Evolutionary conservation across 2,329 filamentous ascomycete genomes (phyloP).

Genomic region (Exophiala calicioides): DNA sequence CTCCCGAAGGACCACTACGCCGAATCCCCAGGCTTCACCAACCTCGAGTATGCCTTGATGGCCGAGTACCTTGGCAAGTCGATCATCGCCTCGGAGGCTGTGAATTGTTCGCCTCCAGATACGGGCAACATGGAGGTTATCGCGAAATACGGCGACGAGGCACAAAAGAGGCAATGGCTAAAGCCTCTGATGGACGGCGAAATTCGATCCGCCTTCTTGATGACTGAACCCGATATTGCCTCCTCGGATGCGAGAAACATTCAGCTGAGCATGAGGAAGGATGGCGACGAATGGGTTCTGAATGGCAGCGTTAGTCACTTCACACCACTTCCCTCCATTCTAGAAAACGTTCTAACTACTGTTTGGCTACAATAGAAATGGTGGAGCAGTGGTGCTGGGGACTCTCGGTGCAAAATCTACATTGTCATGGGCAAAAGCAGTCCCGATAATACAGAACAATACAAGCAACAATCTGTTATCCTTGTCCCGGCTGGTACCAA

Average conservation of each 20-base stretch:
- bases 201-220: slow-evolving; percentile 87
- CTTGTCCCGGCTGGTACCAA: slow-evolving; percentile 78
- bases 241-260: slow-evolving; percentile 94
- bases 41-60: slow-evolving; percentile 97
- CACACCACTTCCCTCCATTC: neutral
- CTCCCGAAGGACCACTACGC: slow-evolving; percentile 91
- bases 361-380: slow-evolving; percentile 74
- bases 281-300: slow-evolving; percentile 85
- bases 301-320: slow-evolving; percentile 59
- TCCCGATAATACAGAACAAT: slow-evolving; percentile 70
- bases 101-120: slow-evolving; percentile 87
- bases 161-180: slow-evolving; percentile 73
- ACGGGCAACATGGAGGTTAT: slow-evolving; percentile 96
- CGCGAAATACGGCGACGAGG: slow-evolving; percentile 82
- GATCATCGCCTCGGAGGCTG: slow-evolving; percentile 76
- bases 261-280: slow-evolving; percentile 74
- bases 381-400: slow-evolving; percentile 96
- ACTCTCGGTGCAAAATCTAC: slow-evolving; percentile 88
- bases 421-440: slow-evolving; percentile 96
- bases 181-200: slow-evolving; percentile 77
- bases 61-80: slow-evolving; percentile 93
- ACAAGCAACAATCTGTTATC: slow-evolving; percentile 91
- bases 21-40: slow-evolving; percentile 81
- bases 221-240: slow-evolving; percentile 89
- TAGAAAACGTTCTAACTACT: neutral